Conservation (phyloP, 1,139 yeast genomes). For the Saccharomyces hybrid region DNA sequence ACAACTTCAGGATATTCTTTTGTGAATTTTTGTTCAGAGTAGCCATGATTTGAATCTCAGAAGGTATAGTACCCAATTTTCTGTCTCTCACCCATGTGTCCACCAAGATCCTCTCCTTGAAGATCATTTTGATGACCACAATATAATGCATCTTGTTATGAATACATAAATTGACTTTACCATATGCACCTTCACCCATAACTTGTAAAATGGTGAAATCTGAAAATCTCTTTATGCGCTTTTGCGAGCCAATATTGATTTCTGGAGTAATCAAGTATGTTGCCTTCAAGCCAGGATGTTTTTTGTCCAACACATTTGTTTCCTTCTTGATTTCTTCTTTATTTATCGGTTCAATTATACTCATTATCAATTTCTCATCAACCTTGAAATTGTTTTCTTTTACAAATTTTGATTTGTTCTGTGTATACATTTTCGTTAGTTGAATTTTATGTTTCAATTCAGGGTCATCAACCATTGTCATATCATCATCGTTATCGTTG, state of each 20-base stretch:
- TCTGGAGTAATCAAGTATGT: conserved; percentile 14
- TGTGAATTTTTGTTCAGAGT: conserved; percentile 67
- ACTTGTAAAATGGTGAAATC: conserved; percentile 65
- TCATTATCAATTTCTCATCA: conserved; percentile 14
- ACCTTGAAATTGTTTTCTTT: conserved; percentile 28
- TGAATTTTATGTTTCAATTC: conserved; percentile 21
- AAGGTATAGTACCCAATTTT: conserved; percentile 81
- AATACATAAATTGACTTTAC: conserved; percentile 75
- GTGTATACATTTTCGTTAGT: conserved; percentile 22
- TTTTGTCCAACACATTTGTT: neutral
- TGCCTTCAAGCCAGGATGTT: conserved; percentile 4
- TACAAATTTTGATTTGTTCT: conserved; percentile 26
- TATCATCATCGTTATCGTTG: neutral
- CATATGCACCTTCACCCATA: conserved; percentile 95
- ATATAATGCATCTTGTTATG: conserved; percentile 49
- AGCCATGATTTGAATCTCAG: conserved; percentile 87
- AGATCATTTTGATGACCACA: conserved; percentile 78
- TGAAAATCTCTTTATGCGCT: conserved; percentile 57
- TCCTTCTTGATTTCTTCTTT: neutral
- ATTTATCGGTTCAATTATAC: neutral
- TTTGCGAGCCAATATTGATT: conserved; percentile 43
- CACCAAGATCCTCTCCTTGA: conserved; percentile 82
- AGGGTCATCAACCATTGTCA: conserved; percentile 13
- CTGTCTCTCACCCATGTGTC: conserved; percentile 96
- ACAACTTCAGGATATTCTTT: conserved; percentile 71